Conservation (phyloP, 495 filamentous ascomycete genomes). For the Pseudoneurospora amorphoporcata region DNA sequence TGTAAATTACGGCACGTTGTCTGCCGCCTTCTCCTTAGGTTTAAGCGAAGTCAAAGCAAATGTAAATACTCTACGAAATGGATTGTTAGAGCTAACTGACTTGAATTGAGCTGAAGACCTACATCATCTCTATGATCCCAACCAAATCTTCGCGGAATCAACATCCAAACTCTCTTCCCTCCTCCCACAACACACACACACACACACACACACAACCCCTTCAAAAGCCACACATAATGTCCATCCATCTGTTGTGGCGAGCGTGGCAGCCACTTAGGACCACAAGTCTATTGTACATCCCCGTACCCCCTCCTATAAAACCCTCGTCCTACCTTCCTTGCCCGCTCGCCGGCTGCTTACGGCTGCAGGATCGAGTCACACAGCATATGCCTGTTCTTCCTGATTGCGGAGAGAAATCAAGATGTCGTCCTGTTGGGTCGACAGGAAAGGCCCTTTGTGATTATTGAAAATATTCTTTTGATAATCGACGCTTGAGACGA, state of each 20-base stretch:
- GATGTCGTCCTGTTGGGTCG: background rate
- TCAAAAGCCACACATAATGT: background rate
- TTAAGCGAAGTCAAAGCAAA: too few species aligned
- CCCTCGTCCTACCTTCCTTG: background rate
- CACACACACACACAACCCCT: too few species aligned
- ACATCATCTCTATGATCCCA: too few species aligned
- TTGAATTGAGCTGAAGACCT: too few species aligned
- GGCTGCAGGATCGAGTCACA: constrained; percentile 12
- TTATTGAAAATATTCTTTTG: background rate
- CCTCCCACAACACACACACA: background rate
- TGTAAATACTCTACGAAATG: too few species aligned
- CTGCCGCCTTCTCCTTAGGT: too few species aligned
- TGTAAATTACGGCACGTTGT: too few species aligned
- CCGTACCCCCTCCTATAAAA: too few species aligned
- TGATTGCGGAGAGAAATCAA: constrained; percentile 1
- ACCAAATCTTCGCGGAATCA: too few species aligned
- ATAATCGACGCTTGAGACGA: too few species aligned
- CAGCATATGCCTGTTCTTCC: constrained; percentile 14
- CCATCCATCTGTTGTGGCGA: background rate
- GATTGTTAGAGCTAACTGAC: too few species aligned
- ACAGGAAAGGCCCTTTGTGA: background rate
- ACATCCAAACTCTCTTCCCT: background rate
- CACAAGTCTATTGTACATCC: background rate
- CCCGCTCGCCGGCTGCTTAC: constrained; percentile 11
- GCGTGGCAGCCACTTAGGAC: background rate